phyloP scores from a whole-genome alignment of 1,139 yeast genomes.

The Hansenula sp. region DNA sequence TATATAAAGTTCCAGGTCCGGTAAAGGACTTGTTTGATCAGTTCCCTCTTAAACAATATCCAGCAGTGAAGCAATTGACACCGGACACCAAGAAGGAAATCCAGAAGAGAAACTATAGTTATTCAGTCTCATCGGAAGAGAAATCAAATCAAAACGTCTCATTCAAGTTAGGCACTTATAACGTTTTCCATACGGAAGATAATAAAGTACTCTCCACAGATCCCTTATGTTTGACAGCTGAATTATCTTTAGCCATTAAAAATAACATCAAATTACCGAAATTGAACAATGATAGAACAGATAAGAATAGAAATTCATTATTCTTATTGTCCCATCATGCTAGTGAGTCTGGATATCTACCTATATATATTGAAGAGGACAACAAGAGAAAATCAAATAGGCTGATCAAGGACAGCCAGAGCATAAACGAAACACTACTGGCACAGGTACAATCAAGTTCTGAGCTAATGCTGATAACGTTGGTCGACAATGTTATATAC shows the following conservation, averaged over 20 bases:
- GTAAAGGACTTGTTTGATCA: slow-evolving; percentile 42
- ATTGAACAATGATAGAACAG: slow-evolving; percentile 13
- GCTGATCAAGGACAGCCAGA: slow-evolving; percentile 10
- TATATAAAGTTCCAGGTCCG: slow-evolving; percentile 36
- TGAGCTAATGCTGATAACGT: slow-evolving; percentile 20
- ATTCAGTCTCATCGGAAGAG: slow-evolving; percentile 6
- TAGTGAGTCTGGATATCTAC: slow-evolving; percentile 16
- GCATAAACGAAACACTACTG: slow-evolving; percentile 15
- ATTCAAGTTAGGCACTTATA: slow-evolving; percentile 22
- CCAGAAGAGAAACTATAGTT: slow-evolving; percentile 16
- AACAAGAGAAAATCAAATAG: slow-evolving; percentile 6
- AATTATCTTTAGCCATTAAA: slow-evolving; percentile 16
- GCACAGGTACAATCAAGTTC: slow-evolving; percentile 14
- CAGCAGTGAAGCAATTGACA: slow-evolving; percentile 26
- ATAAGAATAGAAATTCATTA: slow-evolving; percentile 16
- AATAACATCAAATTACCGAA: slow-evolving; percentile 18
- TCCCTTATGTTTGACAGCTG: slow-evolving; percentile 19
- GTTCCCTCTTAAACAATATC: slow-evolving; percentile 42
- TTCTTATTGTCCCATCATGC: slow-evolving; percentile 18
- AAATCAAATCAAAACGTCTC: not conserved
- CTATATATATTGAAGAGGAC: slow-evolving; percentile 19
- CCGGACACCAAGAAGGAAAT: slow-evolving; percentile 16
- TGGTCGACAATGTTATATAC: slow-evolving; percentile 19
- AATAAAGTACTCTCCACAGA: slow-evolving; percentile 19
- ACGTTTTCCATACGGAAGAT: slow-evolving; percentile 14